A percentile compares a stretch with the other conserved stretches of the same genome.
These are phyloP conservation scores for Diaporthe citrichinensis DNA, from an alignment of 2,329 filamentous ascomycete species.

Conservation along the genomic window DNA sequence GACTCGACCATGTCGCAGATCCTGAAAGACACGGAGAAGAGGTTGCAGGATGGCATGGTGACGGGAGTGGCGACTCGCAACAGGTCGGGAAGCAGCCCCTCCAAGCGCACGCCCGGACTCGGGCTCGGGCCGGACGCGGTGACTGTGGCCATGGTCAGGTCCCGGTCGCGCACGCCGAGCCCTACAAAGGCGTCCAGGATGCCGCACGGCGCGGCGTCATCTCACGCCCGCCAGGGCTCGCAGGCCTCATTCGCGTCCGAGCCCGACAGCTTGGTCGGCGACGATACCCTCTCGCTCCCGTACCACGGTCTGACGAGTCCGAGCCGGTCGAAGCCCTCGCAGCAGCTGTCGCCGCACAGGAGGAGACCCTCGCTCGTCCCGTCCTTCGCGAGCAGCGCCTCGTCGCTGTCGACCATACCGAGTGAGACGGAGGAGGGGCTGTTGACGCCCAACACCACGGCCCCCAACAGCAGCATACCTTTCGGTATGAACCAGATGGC, in stretches of 20 bases:
- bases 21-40: conserved; percentile 65
- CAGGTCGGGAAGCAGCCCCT: conserved; percentile 48
- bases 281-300: conserved; percentile 54
- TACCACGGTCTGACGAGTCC: conserved; percentile 59
- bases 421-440: conserved; percentile 64
- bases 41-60: conserved; percentile 54
- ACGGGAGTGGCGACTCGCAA: conserved; percentile 45
- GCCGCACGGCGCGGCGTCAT: conserved; percentile 30
- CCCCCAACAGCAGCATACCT: conserved; percentile 33
- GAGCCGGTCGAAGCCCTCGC: conserved; percentile 48
- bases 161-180: conserved; percentile 47
- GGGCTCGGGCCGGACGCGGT: conserved; percentile 29
- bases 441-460: conserved; percentile 30
- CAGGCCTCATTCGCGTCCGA: conserved; percentile 53
- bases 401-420: conserved; percentile 69
- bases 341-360: conserved; percentile 36
- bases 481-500: conserved; percentile 36
- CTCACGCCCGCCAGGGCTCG: conserved; percentile 50
- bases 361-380: conserved; percentile 39
- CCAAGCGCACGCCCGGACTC: conserved; percentile 41
- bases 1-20: conserved; percentile 67
- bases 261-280: conserved; percentile 58
- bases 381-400: conserved; percentile 61
- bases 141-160: conserved; percentile 31
- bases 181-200: conserved; percentile 47